A percentile compares a stretch with the other conserved stretches of the same genome.
Evolutionary conservation across 345 rosid genomes (phyloP).

Genomic region (Draba incana): DNA sequence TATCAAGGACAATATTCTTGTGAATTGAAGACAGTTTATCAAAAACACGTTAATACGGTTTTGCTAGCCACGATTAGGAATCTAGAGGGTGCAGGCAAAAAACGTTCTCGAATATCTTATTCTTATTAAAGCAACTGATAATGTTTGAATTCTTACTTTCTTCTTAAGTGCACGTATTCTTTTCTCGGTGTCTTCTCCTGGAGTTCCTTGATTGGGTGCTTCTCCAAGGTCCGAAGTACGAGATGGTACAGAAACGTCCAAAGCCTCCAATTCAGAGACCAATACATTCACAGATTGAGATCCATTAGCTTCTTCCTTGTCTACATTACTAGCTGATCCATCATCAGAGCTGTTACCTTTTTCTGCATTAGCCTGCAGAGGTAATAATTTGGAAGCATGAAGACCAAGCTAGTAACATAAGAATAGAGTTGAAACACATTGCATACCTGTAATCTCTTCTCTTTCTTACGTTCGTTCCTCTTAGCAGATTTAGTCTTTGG

Average conservation of each 20-base stretch:
- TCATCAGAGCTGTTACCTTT: constrained; percentile 60
- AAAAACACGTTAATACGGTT: too few relatives aligned
- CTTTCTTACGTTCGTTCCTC: constrained; percentile 89
- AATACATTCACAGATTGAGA: constrained; percentile 54
- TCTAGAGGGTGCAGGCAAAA: background rate
- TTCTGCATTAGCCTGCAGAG: constrained; percentile 68
- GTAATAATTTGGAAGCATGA: background rate
- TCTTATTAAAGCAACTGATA: constrained; percentile 4
- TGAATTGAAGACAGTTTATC: background rate
- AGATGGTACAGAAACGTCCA: constrained; percentile 52
- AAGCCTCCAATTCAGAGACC: constrained; percentile 69
- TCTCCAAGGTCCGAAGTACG: constrained; percentile 49
- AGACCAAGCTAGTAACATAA: background rate
- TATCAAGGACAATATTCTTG: background rate
- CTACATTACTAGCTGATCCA: constrained; percentile 43
- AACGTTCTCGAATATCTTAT: constrained; percentile 9
- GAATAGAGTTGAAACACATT: constrained; percentile 12
- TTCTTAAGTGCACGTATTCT: constrained; percentile 84
- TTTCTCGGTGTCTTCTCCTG: constrained; percentile 71
- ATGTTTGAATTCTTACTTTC: constrained; percentile 60
- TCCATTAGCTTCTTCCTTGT: constrained; percentile 47
- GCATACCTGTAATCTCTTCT: constrained; percentile 78
- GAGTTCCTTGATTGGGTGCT: constrained; percentile 42
- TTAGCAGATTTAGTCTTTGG: constrained; percentile 84
- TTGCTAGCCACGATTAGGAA: too few relatives aligned